phyloP scores from a whole-genome alignment of 2,329 filamentous ascomycete species.

The Emergomyces pasteurianus region DNA sequence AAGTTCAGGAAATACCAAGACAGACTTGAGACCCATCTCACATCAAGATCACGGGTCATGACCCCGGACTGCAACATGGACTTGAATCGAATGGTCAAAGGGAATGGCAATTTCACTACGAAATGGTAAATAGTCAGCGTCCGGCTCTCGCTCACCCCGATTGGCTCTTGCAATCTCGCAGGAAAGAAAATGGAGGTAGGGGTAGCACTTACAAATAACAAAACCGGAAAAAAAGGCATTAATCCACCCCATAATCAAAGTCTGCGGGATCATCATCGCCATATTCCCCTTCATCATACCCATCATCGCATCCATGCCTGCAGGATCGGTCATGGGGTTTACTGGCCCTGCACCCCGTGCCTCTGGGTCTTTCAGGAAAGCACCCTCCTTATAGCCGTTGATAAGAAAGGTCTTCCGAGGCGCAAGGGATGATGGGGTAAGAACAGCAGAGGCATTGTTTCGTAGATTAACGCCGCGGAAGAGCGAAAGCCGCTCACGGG shows the following conservation, averaged over 20 bases:
- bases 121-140: conserved; percentile 7
- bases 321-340: conserved; percentile 91
- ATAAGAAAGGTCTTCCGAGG: conserved; percentile 69
- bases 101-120: conserved; percentile 88
- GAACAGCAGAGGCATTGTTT: conserved; percentile 65
- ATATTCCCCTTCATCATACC: conserved; percentile 99
- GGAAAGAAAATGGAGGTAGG: neutral
- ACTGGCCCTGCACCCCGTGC: conserved; percentile 73
- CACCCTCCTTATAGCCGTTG: conserved; percentile 69
- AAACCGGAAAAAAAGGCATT: conserved; percentile 98
- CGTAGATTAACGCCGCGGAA: conserved; percentile 76
- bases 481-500: conserved; percentile 73
- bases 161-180: neutral
- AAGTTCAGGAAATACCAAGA: conserved; percentile 98
- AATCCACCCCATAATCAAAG: conserved; percentile 99
- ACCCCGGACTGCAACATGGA: conserved; percentile 98
- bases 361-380: conserved; percentile 81
- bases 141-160: neutral
- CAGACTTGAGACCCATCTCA: conserved; percentile 95
- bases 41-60: conserved; percentile 89
- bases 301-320: conserved; percentile 99
- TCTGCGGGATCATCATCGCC: conserved; percentile 99
- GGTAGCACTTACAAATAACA: conserved; percentile 64
- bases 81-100: conserved; percentile 97
- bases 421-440: conserved; percentile 68